phyloP scores from a whole-genome alignment of 2,329 filamentous ascomycete species.

The Calonectria naviculata region DNA sequence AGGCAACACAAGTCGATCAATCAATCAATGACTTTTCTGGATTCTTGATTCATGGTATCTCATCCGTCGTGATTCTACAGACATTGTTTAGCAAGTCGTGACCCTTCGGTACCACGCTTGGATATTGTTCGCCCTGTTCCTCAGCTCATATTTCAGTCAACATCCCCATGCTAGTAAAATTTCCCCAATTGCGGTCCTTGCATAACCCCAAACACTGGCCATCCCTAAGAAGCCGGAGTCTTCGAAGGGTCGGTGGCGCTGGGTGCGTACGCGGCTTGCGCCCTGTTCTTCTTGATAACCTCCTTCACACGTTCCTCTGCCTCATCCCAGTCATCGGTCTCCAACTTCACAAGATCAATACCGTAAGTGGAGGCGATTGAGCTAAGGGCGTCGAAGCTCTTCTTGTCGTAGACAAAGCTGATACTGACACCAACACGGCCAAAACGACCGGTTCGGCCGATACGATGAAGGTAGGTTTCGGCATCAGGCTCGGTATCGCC shows the following conservation, averaged over 20 bases:
- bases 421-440: slow-evolving; percentile 96
- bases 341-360: slow-evolving; percentile 83
- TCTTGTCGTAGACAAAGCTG: slow-evolving; percentile 90
- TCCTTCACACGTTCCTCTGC: slow-evolving; percentile 86
- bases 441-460: slow-evolving; percentile 96
- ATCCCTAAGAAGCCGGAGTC: slow-evolving; percentile 43
- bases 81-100: background rate
- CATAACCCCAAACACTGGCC: slow-evolving; percentile 27
- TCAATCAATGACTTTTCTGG: background rate
- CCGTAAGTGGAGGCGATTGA: slow-evolving; percentile 84
- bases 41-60: slow-evolving; percentile 22
- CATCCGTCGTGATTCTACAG: slow-evolving; percentile 15
- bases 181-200: background rate
- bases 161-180: background rate
- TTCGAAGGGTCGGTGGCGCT: slow-evolving; percentile 53
- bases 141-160: background rate
- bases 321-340: slow-evolving; percentile 89
- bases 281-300: slow-evolving; percentile 79
- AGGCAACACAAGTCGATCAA: background rate
- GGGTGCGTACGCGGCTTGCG: slow-evolving; percentile 65
- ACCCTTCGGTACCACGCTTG: background rate
- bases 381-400: slow-evolving; percentile 82
- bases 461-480: slow-evolving; percentile 97
- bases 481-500: slow-evolving; percentile 87
- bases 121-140: background rate